phyloP scores from a whole-genome alignment of 768 basidiomycete genomes.

The Pulveroboletus sp. region DNA sequence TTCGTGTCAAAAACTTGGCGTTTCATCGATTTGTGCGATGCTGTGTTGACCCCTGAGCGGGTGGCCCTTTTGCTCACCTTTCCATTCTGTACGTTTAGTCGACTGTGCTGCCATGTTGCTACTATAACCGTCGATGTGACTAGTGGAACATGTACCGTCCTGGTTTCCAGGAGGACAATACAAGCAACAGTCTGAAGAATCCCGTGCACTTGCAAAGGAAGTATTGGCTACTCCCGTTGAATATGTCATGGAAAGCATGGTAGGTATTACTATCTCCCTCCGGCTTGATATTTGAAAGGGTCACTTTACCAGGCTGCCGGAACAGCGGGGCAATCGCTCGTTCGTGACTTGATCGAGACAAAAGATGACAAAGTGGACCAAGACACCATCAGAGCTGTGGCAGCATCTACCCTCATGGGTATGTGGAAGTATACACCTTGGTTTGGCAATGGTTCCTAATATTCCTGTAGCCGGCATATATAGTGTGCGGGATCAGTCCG shows the following conservation, averaged over 20 bases:
- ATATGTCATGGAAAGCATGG: conserved; percentile 25
- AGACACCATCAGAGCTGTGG: conserved; percentile 21
- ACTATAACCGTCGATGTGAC: not conserved
- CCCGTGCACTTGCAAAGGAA: conserved; percentile 21
- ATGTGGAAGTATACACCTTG: not conserved
- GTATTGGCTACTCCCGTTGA: conserved; percentile 16
- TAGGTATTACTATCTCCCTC: not conserved
- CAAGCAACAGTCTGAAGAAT: conserved; percentile 15
- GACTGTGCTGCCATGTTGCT: no score
- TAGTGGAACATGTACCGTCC: conserved; percentile 27
- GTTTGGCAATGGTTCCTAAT: not conserved
- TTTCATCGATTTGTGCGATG: conserved; percentile 7
- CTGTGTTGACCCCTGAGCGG: conserved; percentile 19
- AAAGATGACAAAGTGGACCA: not conserved
- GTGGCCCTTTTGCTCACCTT: conserved; percentile 18
- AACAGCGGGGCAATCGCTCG: conserved; percentile 19
- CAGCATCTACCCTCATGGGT: conserved; percentile 22
- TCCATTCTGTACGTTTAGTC: conserved; percentile 22
- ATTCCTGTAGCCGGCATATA: conserved; percentile 22
- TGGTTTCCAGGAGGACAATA: conserved; percentile 33
- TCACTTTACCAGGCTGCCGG: conserved; percentile 11
- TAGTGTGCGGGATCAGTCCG: conserved; percentile 14
- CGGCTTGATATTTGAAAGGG: not conserved
- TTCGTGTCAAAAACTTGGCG: conserved; percentile 20
- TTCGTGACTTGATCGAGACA: conserved; percentile 15